A percentile compares a stretch with the other conserved stretches of the same genome.
These are phyloP conservation scores for Nicotiana undulata DNA, from an alignment of 257 asterid genomes.

Conservation along the genomic window DNA sequence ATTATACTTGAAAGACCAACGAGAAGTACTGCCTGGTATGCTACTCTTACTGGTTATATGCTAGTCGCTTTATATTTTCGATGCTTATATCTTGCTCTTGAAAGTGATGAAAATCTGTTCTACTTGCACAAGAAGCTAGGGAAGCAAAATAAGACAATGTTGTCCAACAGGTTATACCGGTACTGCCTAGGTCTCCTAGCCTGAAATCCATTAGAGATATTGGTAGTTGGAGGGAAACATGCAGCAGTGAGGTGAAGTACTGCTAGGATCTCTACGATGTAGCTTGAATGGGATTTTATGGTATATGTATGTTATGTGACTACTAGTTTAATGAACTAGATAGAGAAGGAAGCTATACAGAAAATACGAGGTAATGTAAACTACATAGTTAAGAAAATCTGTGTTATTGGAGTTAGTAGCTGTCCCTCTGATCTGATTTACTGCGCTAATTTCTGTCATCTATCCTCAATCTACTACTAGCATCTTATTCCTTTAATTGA, in stretches of 20 bases:
- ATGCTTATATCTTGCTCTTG: constrained; percentile 1
- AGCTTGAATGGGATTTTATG: background rate
- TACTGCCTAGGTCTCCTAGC: background rate
- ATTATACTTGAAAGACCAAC: constrained; percentile 36
- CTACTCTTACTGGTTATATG: background rate
- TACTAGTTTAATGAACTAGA: background rate
- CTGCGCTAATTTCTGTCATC: background rate
- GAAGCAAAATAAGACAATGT: background rate
- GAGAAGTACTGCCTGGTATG: constrained; percentile 60
- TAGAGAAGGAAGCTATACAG: background rate
- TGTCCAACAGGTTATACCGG: background rate
- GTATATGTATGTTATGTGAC: background rate
- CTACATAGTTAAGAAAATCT: background rate
- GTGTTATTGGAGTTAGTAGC: background rate
- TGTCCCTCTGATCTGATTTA: background rate
- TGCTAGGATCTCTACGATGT: background rate
- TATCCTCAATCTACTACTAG: background rate
- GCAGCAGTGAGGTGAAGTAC: background rate
- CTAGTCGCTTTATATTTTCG: background rate
- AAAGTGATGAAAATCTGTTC: background rate
- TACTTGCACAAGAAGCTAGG: background rate
- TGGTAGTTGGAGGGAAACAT: background rate
- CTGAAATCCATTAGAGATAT: background rate
- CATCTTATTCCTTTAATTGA: background rate
- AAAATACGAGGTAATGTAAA: background rate